Conservation (phyloP, 306 rosid species). For the Oemleria cerasiformis region DNA sequence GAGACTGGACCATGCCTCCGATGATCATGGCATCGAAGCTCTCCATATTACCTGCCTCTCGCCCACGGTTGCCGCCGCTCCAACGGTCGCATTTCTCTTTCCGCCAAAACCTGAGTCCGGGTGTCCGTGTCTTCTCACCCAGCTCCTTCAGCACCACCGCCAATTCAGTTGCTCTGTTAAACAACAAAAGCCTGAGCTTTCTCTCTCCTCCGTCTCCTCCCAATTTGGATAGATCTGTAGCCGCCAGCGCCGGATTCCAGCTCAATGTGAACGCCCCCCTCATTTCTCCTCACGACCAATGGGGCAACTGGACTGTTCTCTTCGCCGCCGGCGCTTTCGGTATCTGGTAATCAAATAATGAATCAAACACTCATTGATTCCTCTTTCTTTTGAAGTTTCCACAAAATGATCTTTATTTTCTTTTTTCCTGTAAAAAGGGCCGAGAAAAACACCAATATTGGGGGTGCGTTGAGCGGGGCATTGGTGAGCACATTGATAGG, state of each 20-base stretch:
- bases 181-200: conserved; percentile 11
- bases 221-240: conserved; percentile 14
- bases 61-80: conserved; percentile 2
- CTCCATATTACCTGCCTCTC: not conserved
- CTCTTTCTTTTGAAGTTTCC: not conserved
- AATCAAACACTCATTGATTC: not conserved
- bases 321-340: conserved; percentile 67
- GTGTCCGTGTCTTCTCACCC: not conserved
- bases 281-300: conserved; percentile 58
- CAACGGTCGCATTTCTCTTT: conserved; percentile 20
- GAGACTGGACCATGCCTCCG: not conserved
- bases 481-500: conserved; percentile 62
- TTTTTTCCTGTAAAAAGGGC: conserved; percentile 34
- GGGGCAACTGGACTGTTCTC: conserved; percentile 74
- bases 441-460: conserved; percentile 66
- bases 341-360: conserved; percentile 43
- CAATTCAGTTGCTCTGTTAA: not conserved
- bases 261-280: conserved; percentile 40
- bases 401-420: not conserved
- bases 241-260: conserved; percentile 31
- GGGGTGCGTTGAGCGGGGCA: conserved; percentile 67
- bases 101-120: conserved; percentile 20
- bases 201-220: conserved; percentile 9
- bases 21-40: conserved; percentile 36
- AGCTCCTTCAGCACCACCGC: not conserved